These are phyloP conservation scores for Podila epicladia DNA, from an alignment of 192 early-diverging fungal species.

Conservation along the genomic window DNA sequence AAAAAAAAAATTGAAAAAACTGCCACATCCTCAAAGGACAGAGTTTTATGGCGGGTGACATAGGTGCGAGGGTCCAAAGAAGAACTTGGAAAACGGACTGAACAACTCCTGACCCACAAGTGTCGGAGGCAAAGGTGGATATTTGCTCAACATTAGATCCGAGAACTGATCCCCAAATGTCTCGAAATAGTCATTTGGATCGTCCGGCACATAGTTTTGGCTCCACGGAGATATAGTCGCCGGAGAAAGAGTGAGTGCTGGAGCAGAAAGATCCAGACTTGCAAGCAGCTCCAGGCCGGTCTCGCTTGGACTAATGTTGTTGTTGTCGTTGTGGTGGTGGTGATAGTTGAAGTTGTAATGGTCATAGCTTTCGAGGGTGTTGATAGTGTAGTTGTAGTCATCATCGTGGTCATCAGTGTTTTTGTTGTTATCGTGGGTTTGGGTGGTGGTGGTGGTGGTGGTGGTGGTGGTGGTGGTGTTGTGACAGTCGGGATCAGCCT, in stretches of 20 bases:
- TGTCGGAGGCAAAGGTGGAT: neutral
- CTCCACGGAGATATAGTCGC: conserved; percentile 13
- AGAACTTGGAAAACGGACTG: conserved; percentile 8
- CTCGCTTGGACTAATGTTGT: neutral
- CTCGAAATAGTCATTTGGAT: conserved; percentile 9
- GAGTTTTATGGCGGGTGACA: conserved; percentile 9
- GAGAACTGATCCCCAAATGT: conserved; percentile 13
- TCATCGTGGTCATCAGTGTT: conserved; percentile 12
- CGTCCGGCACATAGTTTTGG: neutral
- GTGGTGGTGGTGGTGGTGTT: conserved; percentile 4
- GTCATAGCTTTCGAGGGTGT: conserved; percentile 1
- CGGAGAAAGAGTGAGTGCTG: conserved; percentile 4
- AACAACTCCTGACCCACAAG: neutral
- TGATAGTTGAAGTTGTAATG: neutral
- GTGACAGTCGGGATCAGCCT: neutral
- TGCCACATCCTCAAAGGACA: neutral
- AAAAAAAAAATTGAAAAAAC: conserved; percentile 29
- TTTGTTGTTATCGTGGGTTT: conserved; percentile 7
- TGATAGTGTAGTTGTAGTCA: conserved; percentile 6
- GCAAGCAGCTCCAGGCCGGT: neutral
- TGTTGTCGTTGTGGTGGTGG: neutral
- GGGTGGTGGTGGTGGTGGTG: conserved; percentile 1
- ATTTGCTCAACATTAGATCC: conserved; percentile 13
- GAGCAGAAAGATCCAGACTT: neutral
- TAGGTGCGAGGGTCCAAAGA: conserved; percentile 10